These are phyloP conservation scores for Nicotiana otophora DNA, from an alignment of 257 asterid species.

Conservation along the genomic window DNA sequence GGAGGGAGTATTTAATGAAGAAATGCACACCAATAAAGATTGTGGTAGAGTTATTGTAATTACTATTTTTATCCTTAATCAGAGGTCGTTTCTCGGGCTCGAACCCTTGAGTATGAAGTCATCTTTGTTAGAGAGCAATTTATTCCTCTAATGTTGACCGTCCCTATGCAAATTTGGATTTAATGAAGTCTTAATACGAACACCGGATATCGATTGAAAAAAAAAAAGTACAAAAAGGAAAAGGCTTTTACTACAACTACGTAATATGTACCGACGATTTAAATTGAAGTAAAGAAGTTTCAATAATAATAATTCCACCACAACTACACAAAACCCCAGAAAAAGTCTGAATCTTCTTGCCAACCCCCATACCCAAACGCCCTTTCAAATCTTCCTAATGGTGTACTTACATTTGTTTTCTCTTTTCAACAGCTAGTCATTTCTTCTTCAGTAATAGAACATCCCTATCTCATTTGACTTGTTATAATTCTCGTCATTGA, in stretches of 20 bases:
- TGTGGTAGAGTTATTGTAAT: too few species aligned
- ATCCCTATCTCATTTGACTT: slow-evolving; percentile 39
- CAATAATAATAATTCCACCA: neutral
- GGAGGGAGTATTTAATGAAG: too few species aligned
- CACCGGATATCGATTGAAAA: too few species aligned
- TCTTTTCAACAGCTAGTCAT: neutral
- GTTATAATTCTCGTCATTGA: slow-evolving; percentile 40
- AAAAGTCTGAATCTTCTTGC: neutral
- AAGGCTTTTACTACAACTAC: neutral
- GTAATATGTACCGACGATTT: neutral
- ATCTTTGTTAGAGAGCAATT: too few species aligned
- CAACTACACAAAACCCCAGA: neutral
- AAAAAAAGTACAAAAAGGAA: too few species aligned
- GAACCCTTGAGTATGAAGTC: too few species aligned
- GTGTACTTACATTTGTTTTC: slow-evolving; percentile 4
- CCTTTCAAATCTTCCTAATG: slow-evolving; percentile 39
- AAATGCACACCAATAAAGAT: too few species aligned
- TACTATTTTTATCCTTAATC: too few species aligned
- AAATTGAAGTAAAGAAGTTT: neutral
- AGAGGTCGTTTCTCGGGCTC: too few species aligned
- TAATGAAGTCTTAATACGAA: too few species aligned
- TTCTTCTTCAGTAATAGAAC: slow-evolving; percentile 34
- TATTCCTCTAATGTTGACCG: too few species aligned
- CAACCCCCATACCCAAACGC: neutral
- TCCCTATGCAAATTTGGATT: too few species aligned